Base-by-base conservation (phyloP, 108 stramenopile genomes). In the Thalassiosira profunda region DNA sequence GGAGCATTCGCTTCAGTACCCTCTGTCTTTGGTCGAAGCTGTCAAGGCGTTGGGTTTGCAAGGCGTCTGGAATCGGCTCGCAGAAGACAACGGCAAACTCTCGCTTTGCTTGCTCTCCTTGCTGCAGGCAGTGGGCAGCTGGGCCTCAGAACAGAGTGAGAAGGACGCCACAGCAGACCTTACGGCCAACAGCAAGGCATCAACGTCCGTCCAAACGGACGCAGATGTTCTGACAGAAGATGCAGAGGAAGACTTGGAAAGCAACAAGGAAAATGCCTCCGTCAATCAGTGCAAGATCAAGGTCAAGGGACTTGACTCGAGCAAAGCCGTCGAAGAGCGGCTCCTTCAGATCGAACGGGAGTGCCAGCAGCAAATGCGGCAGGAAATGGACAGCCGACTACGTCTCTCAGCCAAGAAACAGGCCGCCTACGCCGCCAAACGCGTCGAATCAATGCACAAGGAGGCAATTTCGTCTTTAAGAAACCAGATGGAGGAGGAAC, bases 301-400 rank as follows among this genome's bases (percentile, higher is more conserved):
- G 17, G 18, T 18, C n/a, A 56, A 28, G 20, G 46, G 20, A 10
- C 15, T 17, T 30, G 37, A n/a, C n/a, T n/a, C n/a, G n/a, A 30
- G n/a, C 1, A 58, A 51, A 34, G 55, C 58, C 3, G 53, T 64
- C 9, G 76, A 77, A 20, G 23, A 46, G 25, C 34, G 62, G 18
- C 14, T 77, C 34, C 29, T 57, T 38, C 59, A 47, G 46, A 71
- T 79, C 20, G 63, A 70, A 54, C 43, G 49, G 25, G 63, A 65
- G 23, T 58, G 55, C 37, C 18, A 74, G 52, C 55, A 42, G 11
- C 56, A 47, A 49, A 48, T 79, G 58, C 35, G 58, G 18, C 15
- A 70, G 17, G 77, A 79, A 38, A 66, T 79, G 64, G 66, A 71
- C 21, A 64, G 53, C 20, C 70, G 71, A 29, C 37, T 79, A n/a